Base-by-base conservation (phyloP, 1,284 basidiomycete genomes). In the Volvariella volvacea region DNA sequence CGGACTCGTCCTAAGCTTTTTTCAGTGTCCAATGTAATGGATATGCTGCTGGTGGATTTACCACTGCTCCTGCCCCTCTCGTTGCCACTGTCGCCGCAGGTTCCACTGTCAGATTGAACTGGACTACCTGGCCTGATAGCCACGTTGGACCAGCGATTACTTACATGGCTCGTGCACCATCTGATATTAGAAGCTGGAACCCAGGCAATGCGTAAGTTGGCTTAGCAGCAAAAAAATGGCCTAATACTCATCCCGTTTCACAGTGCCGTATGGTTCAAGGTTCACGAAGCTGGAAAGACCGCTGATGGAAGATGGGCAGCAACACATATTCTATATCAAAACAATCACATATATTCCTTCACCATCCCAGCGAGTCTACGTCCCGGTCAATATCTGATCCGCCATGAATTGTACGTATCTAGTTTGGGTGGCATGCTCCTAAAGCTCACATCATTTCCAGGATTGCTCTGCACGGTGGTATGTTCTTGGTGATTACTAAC, bases 121-220 rank as follows among this genome's bases (percentile, higher is more conserved):
- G 73, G 73, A 74, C 73, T 0, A 62, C 66, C 3, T 76, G 74
- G 73, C 72, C 70, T 1, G 64, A 65, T 37, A 67, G 63, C 45
- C 72, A 69, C 48, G 55, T 63, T 54, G 69, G 71, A 4, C 71
- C 71, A 0, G 58, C 74, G 48, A 68, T 74, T 51, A 75, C 70
- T 2, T 74, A 74, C 52, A 62, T 74, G 56, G 68, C 70, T n/a
- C 58, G 59, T n/a, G 71, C 66, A 1, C 70, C 73, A 3, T 62
- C 57, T 39, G 63, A 71, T 51, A 70, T 74, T 47, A 74, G 70
- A 2, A 54, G 61, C 39, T 73, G 70, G 70, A 55, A 50, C 30
- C 72, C 70, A 4, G 66, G 67, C 17, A 68, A 52, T 4, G 57
- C 53, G 68, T 71, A 49, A 45, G 68, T 55, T 41, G 30, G 16